phyloP scores from a whole-genome alignment of 352 stramenopile genomes.

The Globisporangium paddicum region DNA sequence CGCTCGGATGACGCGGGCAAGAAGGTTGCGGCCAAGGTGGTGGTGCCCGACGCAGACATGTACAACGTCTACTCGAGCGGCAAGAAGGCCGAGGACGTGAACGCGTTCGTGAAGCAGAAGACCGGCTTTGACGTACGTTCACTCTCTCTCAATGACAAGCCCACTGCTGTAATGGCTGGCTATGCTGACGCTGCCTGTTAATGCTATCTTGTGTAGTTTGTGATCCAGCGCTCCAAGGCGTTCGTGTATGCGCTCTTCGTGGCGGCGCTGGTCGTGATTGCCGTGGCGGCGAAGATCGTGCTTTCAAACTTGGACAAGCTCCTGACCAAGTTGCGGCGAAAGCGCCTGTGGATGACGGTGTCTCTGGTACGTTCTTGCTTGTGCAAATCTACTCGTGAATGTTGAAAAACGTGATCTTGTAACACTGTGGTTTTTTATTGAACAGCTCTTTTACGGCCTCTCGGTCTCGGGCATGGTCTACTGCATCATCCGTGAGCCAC shows the following conservation, averaged over 20 bases:
- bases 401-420: neutral
- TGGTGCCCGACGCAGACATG: constrained; percentile 46
- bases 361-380: constrained; percentile 41
- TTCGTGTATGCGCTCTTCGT: constrained; percentile 48
- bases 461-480: constrained; percentile 88
- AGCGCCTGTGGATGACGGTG: constrained; percentile 85
- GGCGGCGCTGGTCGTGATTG: constrained; percentile 24
- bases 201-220: constrained; percentile 23
- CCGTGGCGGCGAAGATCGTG: constrained; percentile 51
- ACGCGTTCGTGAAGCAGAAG: constrained; percentile 72
- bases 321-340: constrained; percentile 64
- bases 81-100: constrained; percentile 65
- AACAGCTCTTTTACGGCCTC: constrained; percentile 78
- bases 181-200: neutral
- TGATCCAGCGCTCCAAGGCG: constrained; percentile 66
- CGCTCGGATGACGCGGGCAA: constrained; percentile 46
- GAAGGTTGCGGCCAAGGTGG: constrained; percentile 40
- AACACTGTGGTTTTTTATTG: neutral
- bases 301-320: constrained; percentile 67
- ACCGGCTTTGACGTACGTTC: constrained; percentile 70
- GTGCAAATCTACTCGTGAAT: neutral
- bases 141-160: neutral
- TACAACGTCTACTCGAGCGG: constrained; percentile 80
- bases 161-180: neutral
- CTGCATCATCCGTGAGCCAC: constrained; percentile 87